Base-by-base conservation (phyloP, 1,284 basidiomycete species). In the Trichosporon coremiiforme region DNA sequence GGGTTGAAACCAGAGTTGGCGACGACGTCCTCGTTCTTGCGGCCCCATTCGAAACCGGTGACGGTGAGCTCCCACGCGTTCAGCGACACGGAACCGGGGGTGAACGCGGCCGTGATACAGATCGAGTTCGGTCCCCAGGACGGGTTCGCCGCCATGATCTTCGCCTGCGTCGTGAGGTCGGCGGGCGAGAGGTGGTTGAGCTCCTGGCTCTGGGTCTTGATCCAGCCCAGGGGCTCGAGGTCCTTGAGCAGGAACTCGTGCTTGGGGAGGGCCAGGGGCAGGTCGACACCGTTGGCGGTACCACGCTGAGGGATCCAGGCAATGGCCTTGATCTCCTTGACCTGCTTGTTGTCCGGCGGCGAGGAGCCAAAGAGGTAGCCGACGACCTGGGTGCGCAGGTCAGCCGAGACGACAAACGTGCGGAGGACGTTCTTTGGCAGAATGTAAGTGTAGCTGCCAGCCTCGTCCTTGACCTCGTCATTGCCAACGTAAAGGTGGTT, bases 401-500 rank as follows among this genome's bases (percentile, higher is more conserved):
- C 97, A 29, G 95, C 89, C 29, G 93, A 92, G 66, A 92, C 89
- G 78, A 99, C 93, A 85, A 99, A 98, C 10, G 95, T 92, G 70
- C 93, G 91, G 63, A 99, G 87, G 68, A 99, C 88, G 84, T 99
- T 99, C 88, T 99, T 99, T n/a, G 97, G 95, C 72, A 99, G 87
- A 66, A 99, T 94, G 79, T 94, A 99, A 20, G 97, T 99, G 82
- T 88, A 93, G 7, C 92, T 92, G 15, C 92, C 90, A 1, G 94
- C 93, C 79, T 99, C 97, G 79, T 99, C 97, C 83, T 95, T 95
- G 79, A 99, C 95, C 80, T 99, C 95, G 79, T 99, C 84, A 80
- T 98, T 99, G 70, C 95, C 97, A 50, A 99, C 97, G 82, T 98
- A 98, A 82, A 98, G 95, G 82, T 99, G 95, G 83, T 98, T 96